phyloP scores from a whole-genome alignment of 306 rosid genomes.

The Echinosophora koreensis region DNA sequence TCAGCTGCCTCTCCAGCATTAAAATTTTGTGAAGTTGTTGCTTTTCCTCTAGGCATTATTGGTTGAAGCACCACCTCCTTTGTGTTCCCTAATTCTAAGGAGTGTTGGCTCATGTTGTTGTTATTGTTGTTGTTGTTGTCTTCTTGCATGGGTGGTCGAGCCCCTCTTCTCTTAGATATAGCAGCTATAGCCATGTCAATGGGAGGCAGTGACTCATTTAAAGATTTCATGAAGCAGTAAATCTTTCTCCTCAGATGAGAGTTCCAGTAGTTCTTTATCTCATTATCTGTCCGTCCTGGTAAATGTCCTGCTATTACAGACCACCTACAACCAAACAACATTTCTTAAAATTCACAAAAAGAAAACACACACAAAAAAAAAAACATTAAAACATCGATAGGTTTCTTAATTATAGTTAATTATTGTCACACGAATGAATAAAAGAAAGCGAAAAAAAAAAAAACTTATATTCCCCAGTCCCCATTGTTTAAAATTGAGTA shows the following conservation, averaged over 20 bases:
- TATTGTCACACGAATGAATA: not conserved
- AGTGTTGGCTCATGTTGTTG: slow-evolving; percentile 9
- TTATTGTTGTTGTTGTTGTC: too few species aligned
- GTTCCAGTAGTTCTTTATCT: slow-evolving; percentile 83
- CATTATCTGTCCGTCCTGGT: slow-evolving; percentile 83
- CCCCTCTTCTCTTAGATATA: slow-evolving; percentile 34
- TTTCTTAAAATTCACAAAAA: not conserved
- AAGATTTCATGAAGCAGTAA: slow-evolving; percentile 56
- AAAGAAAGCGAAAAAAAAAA: not conserved
- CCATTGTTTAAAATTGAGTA: not conserved
- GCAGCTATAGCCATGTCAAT: slow-evolving; percentile 38
- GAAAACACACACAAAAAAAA: not conserved
- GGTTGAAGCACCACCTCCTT: slow-evolving; percentile 17
- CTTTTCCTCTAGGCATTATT: slow-evolving; percentile 22
- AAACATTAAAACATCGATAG: not conserved
- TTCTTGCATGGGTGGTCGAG: slow-evolving; percentile 38
- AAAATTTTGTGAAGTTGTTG: not conserved
- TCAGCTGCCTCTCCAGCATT: not conserved
- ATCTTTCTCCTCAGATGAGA: slow-evolving; percentile 70
- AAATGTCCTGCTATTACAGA: slow-evolving; percentile 71
- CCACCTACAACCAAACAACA: slow-evolving; percentile 62
- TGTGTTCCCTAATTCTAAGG: not conserved
- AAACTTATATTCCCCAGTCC: not conserved
- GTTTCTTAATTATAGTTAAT: not conserved
- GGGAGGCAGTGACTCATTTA: slow-evolving; percentile 39